Evolutionary conservation across 768 basidiomycete genomes (phyloP).

Genomic region (Chalciporus piperatus): DNA sequence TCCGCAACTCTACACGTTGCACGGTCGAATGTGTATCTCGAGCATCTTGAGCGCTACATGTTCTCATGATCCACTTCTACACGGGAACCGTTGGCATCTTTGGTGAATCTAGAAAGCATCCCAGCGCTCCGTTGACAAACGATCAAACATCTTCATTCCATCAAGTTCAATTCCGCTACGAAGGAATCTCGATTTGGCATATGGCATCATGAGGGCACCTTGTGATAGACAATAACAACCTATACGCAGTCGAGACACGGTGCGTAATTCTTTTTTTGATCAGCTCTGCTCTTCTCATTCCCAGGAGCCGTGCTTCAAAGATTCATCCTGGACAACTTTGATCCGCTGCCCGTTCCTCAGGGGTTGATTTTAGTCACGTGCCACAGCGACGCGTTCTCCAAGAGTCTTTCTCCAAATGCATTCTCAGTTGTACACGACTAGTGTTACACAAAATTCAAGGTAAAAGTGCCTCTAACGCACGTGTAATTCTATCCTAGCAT

Average conservation of each 20-base stretch:
- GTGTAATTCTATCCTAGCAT: neutral
- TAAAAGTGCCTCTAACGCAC: neutral
- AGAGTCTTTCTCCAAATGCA: neutral
- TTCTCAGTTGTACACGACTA: too few relatives aligned
- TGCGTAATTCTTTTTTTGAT: neutral
- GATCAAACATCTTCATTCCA: neutral
- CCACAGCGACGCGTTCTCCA: neutral
- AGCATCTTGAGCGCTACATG: neutral
- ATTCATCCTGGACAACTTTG: too few relatives aligned
- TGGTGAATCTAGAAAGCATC: neutral
- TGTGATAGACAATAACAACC: neutral
- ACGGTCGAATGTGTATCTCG: neutral
- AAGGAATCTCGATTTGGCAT: neutral
- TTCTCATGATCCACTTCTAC: neutral
- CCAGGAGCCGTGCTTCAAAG: too few relatives aligned
- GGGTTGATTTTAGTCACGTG: constrained; percentile 6
- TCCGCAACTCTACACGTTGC: neutral
- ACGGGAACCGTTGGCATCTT: neutral
- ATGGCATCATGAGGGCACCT: neutral
- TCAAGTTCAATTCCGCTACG: neutral
- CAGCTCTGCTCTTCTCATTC: neutral
- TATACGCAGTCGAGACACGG: neutral
- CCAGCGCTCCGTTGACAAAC: neutral
- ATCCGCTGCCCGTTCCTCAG: too few relatives aligned
- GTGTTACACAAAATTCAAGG: neutral